Evolutionary conservation across 2,329 filamentous ascomycete species (phyloP), one percentile per base, ranked within the genome.

Genomic region (Hypoxylon sp.): DNA sequence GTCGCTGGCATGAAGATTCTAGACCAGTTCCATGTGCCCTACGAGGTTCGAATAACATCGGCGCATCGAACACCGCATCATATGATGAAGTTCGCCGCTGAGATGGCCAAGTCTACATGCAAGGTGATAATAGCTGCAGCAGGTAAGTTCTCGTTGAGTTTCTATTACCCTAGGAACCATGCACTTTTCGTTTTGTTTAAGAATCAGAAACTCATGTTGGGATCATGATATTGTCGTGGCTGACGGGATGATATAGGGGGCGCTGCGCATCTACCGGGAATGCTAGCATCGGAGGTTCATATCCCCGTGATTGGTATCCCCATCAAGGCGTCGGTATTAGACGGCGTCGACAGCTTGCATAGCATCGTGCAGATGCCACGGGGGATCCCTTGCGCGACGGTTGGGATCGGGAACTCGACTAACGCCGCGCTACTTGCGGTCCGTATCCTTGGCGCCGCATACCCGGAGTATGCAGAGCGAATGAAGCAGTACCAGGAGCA

Each of bases 301-400:
- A 77, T 94, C 15, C 91, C 91, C 0, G 91, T 93, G 2, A 92
- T 94, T 59, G 91, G 91, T 4, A 88, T 94, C 0, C 91, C 91
- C 0, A 89, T 94, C 24, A 91, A 90, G 79, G 91, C 89, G 0
- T 91, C 88, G 19, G 85, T 87, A 20, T 78, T 93, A 5, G 91
- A 92, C 72, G 91, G 91, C 2, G 79, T 89, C 63, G 91, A 93
- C 73, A 89, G 86, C 64, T 78, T 93, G 56, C 79, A 90, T 56
- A 90, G 87, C 70, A 93, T 93, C 68, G 89, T 92, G 3, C 90
- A 93, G 74, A 93, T 93, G 91, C 91, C 91, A 5, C 78, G 85
- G 71, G 91, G 91, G 11, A 85, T 89, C 51, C 91, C 91, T 8
- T 88, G 89, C 13, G 90, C 91, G 5, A 93, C 90, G 0, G 90